Percentiles rank a stretch among this genome's conserved stretches.
Evolutionary conservation across 805 yeast genomes (phyloP).

Genomic region (Barnettozyma botsteinii): DNA sequence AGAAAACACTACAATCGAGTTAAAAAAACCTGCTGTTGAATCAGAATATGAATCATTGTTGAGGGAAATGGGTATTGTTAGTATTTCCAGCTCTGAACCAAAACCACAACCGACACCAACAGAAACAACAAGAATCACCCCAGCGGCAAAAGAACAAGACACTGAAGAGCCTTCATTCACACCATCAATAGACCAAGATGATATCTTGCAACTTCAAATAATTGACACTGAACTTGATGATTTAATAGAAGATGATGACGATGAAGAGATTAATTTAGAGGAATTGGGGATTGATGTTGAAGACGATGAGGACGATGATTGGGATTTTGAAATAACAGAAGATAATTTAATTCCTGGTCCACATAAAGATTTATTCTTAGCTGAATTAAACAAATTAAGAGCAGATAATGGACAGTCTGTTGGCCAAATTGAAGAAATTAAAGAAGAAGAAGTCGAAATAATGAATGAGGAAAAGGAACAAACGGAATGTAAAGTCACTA

Average conservation of each 20-base stretch:
- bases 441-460: slow-evolving; percentile 12
- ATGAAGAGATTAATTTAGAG: slow-evolving; percentile 35
- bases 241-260: slow-evolving; percentile 28
- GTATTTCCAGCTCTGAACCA: too few relatives aligned
- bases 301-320: slow-evolving; percentile 19
- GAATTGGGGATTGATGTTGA: slow-evolving; percentile 30
- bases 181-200: slow-evolving; percentile 36
- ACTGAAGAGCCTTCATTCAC: neutral
- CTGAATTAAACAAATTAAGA: slow-evolving; percentile 20
- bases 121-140: neutral
- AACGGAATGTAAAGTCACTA: too few relatives aligned
- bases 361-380: slow-evolving; percentile 17
- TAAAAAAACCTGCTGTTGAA: neutral
- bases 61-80: slow-evolving; percentile 17
- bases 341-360: slow-evolving; percentile 18
- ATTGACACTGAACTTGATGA: slow-evolving; percentile 45
- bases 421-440: neutral
- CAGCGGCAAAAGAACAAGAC: neutral
- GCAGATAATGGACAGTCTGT: too few relatives aligned
- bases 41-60: slow-evolving; percentile 5
- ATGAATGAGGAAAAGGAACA: too few relatives aligned
- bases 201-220: slow-evolving; percentile 47
- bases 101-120: too few relatives aligned
- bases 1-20: too few relatives aligned
- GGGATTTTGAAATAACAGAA: slow-evolving; percentile 14